Evolutionary conservation across 768 basidiomycete species (phyloP), one percentile per base, ranked within the genome.

Genomic region (Lactarius evosmus): DNA sequence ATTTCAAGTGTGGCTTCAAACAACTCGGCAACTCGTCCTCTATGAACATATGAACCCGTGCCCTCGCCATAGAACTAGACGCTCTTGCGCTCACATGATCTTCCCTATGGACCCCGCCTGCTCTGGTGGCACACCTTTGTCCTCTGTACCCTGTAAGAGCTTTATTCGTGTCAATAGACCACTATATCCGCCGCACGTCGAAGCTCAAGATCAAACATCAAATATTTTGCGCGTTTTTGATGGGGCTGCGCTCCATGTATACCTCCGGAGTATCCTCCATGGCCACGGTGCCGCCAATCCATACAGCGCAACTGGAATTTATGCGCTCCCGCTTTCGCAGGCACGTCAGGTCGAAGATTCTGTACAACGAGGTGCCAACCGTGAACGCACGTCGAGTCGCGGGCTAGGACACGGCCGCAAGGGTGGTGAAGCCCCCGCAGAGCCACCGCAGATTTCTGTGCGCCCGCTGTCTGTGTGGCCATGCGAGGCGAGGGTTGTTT

Each of bases 401-500:
- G 22, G 36, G 11, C 16, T 56, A 11, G 59, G 77, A 77, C 14
- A 85, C 73, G 14, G 79, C 67, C 0, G 75, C 78, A 34, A 94
- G 81, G 7, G 80, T 79, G 2, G 88, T 90, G 72, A 79, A 91
- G 0, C 91, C 2, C 91, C 90, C 7, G 89, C 82, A 14, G 88
- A 89, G 0, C 83, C 78, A 0, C 91, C 91, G 2, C 87, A 84
- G 65, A 93, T 86, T 19, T 84, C 83, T 5, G 83, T 78, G 9
- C 90, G 85, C 56, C 80, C 73, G 2, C 77, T 74, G 66, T 94
- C 91, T 60, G 90, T 79, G 68, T 87, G 82, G 8, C 79, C 76
- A 70, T 83, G 73, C 0, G 65, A 41, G 1, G 84, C 77, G 38
- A 91, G 79, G 38, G 77, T 68, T 30, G 73, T 75, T 0, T 83